A percentile compares a stretch with the other conserved stretches of the same genome.
Evolutionary conservation across 2,329 filamentous ascomycete genomes (phyloP).

Genomic region (Didymella keratinophila): DNA sequence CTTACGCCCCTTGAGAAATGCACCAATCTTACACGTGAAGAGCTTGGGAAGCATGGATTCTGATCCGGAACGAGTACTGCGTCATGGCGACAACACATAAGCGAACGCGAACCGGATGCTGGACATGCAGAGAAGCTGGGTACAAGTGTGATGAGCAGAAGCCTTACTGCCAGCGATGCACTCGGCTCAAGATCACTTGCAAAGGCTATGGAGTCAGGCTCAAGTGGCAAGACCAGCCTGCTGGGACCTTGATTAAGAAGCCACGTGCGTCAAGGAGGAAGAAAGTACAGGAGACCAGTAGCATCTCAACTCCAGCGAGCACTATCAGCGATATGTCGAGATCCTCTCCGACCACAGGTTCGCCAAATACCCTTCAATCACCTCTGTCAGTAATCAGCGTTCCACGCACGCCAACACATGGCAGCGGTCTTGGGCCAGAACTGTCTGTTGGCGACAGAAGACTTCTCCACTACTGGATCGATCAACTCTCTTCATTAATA

Average conservation of each 20-base stretch:
- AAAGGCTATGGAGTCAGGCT: constrained; percentile 43
- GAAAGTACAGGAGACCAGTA: constrained; percentile 10
- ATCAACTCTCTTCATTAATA: constrained; percentile 36
- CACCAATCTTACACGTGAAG: background rate
- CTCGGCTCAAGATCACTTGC: constrained; percentile 39
- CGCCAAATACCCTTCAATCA: constrained; percentile 13
- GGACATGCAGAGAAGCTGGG: constrained; percentile 44
- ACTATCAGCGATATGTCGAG: constrained; percentile 26
- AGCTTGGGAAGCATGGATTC: constrained; percentile 10
- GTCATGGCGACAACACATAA: constrained; percentile 35
- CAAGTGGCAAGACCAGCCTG: constrained; percentile 38
- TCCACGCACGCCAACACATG: constrained; percentile 16
- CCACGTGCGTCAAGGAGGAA: constrained; percentile 30
- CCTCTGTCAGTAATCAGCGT: constrained; percentile 21
- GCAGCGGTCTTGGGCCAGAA: constrained; percentile 18
- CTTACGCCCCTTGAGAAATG: background rate
- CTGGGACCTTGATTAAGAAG: constrained; percentile 23
- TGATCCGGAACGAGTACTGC: background rate
- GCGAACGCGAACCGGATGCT: constrained; percentile 42
- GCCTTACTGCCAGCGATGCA: constrained; percentile 39
- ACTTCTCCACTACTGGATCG: constrained; percentile 41
- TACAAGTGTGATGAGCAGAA: constrained; percentile 47
- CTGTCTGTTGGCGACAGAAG: constrained; percentile 32
- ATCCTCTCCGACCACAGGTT: constrained; percentile 9
- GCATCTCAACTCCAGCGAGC: constrained; percentile 26